Conservation (phyloP, 305 asterid genomes). For the Fraxinus sp. region DNA sequence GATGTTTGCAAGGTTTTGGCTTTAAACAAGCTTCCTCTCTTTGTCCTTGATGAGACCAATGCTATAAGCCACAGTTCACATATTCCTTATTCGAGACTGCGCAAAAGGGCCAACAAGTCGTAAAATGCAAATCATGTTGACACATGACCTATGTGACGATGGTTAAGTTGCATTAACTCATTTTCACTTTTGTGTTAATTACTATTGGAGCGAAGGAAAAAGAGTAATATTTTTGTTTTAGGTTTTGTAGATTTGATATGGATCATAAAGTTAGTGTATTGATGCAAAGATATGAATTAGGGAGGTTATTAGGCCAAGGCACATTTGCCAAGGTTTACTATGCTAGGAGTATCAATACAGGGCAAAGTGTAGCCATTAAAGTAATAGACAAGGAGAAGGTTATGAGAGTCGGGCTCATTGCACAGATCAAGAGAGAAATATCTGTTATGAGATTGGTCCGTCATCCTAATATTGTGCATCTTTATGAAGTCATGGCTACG, state of each 20-base stretch:
- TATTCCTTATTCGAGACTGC: slow-evolving; percentile 13
- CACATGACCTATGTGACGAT: slow-evolving; percentile 26
- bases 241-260: slow-evolving; percentile 35
- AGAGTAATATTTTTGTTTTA: slow-evolving; percentile 4
- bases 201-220: slow-evolving; percentile 1
- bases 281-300: slow-evolving; percentile 53
- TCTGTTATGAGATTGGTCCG: slow-evolving; percentile 45
- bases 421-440: slow-evolving; percentile 53
- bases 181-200: neutral
- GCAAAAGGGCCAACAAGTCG: slow-evolving; percentile 6
- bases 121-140: neutral
- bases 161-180: slow-evolving; percentile 27
- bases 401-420: slow-evolving; percentile 31
- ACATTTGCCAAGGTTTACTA: slow-evolving; percentile 54
- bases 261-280: slow-evolving; percentile 32
- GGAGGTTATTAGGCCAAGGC: slow-evolving; percentile 58
- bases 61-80: slow-evolving; percentile 5
- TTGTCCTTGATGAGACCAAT: slow-evolving; percentile 25
- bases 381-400: slow-evolving; percentile 50
- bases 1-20: slow-evolving; percentile 17
- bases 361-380: slow-evolving; percentile 59
- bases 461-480: slow-evolving; percentile 47
- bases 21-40: slow-evolving; percentile 18
- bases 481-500: slow-evolving; percentile 68
- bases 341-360: slow-evolving; percentile 40